Evolutionary conservation across 768 basidiomycete genomes (phyloP), one percentile per base, ranked within the genome.

Genomic region (Trametes meyenii): DNA sequence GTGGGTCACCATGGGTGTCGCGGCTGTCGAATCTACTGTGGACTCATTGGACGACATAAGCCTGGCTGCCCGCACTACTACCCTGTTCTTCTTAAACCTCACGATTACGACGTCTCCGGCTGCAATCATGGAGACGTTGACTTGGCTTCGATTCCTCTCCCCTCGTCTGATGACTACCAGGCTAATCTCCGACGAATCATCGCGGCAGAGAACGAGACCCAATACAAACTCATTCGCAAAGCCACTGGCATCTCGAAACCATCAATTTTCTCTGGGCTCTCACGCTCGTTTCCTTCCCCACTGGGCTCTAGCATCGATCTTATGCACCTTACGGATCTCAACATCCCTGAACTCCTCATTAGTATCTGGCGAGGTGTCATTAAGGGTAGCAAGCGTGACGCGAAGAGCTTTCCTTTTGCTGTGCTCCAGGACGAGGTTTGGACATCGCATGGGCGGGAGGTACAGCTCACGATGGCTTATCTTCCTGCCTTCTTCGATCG

Each of bases 401-500:
- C 66, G 29, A 65, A 53, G 24, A 36, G 7, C 26, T 11, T 0
- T 61, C 61, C 2, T 78, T 76, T 76, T 65, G 69, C 12, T 79
- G 74, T 72, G 72, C 68, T 1, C 58, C 68, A 52, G 16, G 50
- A 58, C 52, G 49, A 43, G 51, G 52, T 12, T 57, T 26, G 42
- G 43, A 19, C 12, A 1, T 16, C 29, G 11, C 57, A 58, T 16
- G 48, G 57, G 10, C 35, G 12, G 2, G 35, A 43, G 10, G 77
- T 81, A n/a, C 75, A 71, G 0, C 60, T 50, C n/a, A 63, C 72
- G 1, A 70, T 67, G 1, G 59, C 67, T 2, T 79, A 73, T 53
- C 63, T 80, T n/a, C 78, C 78, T 26, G 70, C 71, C 0, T 78
- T 72, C 0, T 79, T 78, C 66, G 75, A 79, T 64, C 69, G 73